These are phyloP conservation scores for Basidiobolus meristosporus DNA, from an alignment of 371 early-diverging fungal species.

Conservation along the genomic window DNA sequence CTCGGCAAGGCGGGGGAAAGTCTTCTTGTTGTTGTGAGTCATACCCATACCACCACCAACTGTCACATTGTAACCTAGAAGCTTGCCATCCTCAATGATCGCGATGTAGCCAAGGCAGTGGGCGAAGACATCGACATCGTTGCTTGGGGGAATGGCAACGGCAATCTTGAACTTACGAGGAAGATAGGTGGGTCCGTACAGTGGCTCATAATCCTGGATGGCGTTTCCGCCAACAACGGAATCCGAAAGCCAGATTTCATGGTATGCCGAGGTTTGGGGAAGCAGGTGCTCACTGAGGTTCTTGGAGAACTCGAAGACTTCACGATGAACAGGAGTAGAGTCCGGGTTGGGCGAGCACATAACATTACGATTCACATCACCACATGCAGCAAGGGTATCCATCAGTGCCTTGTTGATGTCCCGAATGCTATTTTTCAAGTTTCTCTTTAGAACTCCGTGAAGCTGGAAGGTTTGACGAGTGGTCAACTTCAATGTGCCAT, in stretches of 20 bases:
- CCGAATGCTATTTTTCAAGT: conserved; percentile 68
- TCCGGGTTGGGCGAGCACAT: conserved; percentile 76
- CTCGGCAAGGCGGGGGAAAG: conserved; percentile 72
- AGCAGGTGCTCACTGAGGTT: conserved; percentile 52
- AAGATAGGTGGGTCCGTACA: conserved; percentile 79
- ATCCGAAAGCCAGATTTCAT: conserved; percentile 89
- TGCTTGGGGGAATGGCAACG: conserved; percentile 83
- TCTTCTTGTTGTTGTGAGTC: conserved; percentile 92
- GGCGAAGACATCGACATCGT: conserved; percentile 89
- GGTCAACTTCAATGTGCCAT: conserved; percentile 77
- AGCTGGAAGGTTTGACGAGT: conserved; percentile 91
- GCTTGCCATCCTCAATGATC: conserved; percentile 46
- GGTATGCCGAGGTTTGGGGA: conserved; percentile 77
- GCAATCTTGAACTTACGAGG: conserved; percentile 90
- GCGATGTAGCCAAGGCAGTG: conserved; percentile 87
- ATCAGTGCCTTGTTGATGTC: conserved; percentile 73
- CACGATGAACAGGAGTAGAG: conserved; percentile 52
- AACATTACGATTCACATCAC: conserved; percentile 92
- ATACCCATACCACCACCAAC: conserved; percentile 95
- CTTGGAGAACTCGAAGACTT: conserved; percentile 49
- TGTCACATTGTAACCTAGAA: conserved; percentile 80
- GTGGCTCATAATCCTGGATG: conserved; percentile 67
- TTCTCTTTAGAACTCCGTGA: conserved; percentile 81
- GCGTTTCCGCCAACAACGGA: conserved; percentile 54
- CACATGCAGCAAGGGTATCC: conserved; percentile 87